Evolutionary conservation across 1,139 yeast species (phyloP), one percentile per base, ranked within the genome.

Genomic region (Candida sanyaensis): DNA sequence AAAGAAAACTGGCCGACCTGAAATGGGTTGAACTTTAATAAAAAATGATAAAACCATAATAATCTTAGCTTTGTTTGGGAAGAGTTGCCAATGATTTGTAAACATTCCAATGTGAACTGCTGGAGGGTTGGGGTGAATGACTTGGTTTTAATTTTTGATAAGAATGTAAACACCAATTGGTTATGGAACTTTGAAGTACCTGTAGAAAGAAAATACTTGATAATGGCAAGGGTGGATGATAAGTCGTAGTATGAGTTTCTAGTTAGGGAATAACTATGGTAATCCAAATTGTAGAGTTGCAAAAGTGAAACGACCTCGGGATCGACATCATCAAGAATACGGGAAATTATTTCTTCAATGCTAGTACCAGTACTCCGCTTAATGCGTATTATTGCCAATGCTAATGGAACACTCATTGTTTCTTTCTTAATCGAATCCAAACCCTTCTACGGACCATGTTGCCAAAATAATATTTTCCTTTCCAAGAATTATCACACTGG

Each of bases 401-500:
- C 55, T 21, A 59, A 42, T 2, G 55, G 53, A 8, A 51, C 7
- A 12, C 24, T 37, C 40, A 37, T 37, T n/a, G 28, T 17, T 28
- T 45, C 45, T 52, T 49, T 30, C 57, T 50, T 38, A 60, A 43
- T 45, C 88, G 63, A 7, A 83, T 69, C 90, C 90, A 85, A 1
- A 83, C 63, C 43, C 91, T 62, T 50, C 87, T 64, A 50, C 92
- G 62, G 1, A 84, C 83, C 56, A 80, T 77, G 52, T 73, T 75
- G 4, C 83, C 83, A 50, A 78, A 68, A 37, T 77, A 73, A 42
- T 78, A 80, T 45, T 73, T 73, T 2, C 88, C 88, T 57, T 78
- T 78, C 92, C 92, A 86, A 45, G 71, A 63, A 6, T 58, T 59
- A 44, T 78, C 73, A 6, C 68, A 66, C 24, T 47, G 50, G 56